Percentiles rank a stretch among this genome's conserved stretches.
phyloP scores from a whole-genome alignment of 176 grass and related monocot species.

The Carex cristatella region DNA sequence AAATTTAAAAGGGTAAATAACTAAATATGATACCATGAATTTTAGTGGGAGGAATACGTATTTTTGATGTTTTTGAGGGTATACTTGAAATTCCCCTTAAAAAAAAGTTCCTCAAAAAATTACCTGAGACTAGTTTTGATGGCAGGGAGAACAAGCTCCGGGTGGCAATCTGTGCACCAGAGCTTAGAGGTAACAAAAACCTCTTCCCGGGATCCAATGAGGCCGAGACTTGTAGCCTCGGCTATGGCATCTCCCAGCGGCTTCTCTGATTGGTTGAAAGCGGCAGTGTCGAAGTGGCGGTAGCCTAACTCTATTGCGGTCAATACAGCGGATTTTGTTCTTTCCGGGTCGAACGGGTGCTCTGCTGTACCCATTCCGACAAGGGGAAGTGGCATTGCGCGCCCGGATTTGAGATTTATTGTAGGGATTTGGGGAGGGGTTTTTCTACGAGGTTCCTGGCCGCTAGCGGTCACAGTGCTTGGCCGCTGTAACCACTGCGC shows the following conservation, averaged over 20 bases:
- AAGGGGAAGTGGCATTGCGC: neutral
- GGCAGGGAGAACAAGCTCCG: slow-evolving; percentile 20
- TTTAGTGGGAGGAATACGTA: no score
- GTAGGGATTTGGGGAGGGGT: neutral
- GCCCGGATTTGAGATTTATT: neutral
- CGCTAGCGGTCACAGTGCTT: neutral
- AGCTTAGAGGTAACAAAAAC: slow-evolving; percentile 28
- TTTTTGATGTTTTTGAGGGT: no score
- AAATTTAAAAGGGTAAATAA: no score
- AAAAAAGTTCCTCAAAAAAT: no score
- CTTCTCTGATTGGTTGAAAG: slow-evolving; percentile 20
- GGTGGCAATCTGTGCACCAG: slow-evolving; percentile 21
- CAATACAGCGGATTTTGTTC: neutral
- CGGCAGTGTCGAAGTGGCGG: slow-evolving; percentile 27
- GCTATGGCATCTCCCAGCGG: slow-evolving; percentile 13
- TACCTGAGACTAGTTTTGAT: slow-evolving; percentile 2
- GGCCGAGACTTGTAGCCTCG: slow-evolving; percentile 9
- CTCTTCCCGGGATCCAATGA: slow-evolving; percentile 7
- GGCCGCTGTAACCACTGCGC: neutral
- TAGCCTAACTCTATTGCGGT: slow-evolving; percentile 24
- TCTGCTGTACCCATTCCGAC: neutral
- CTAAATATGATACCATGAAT: no score
- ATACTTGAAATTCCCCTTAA: no score
- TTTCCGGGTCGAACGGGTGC: neutral
- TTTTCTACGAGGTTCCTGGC: neutral